These are phyloP conservation scores for Fusarium phyllophilum DNA, from an alignment of 2,329 filamentous ascomycete species.

Conservation along the genomic window DNA sequence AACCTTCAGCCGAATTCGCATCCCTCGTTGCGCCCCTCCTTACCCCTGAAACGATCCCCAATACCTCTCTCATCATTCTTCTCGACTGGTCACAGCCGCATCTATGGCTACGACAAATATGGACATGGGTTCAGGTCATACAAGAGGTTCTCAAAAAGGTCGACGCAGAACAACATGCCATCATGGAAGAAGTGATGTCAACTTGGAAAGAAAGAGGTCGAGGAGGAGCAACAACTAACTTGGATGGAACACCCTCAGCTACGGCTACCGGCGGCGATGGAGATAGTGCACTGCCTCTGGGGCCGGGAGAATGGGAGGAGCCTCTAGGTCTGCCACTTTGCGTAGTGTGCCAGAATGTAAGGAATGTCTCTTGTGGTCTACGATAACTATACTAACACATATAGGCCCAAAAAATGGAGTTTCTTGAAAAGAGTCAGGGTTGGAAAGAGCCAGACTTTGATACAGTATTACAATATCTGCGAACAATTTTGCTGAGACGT, in stretches of 20 bases:
- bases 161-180: conserved; percentile 78
- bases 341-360: conserved; percentile 94
- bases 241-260: conserved; percentile 70
- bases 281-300: conserved; percentile 78
- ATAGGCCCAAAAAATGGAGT: conserved; percentile 88
- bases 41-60: conserved; percentile 82
- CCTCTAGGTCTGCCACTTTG: conserved; percentile 86
- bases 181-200: conserved; percentile 87
- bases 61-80: conserved; percentile 90
- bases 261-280: conserved; percentile 65
- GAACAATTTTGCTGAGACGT: conserved; percentile 90
- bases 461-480: conserved; percentile 90
- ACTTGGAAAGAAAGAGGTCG: conserved; percentile 81
- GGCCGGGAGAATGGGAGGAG: conserved; percentile 93
- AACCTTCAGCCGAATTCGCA: conserved; percentile 83
- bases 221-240: conserved; percentile 68
- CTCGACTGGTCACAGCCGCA: conserved; percentile 96
- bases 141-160: conserved; percentile 79
- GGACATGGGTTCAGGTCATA: conserved; percentile 89
- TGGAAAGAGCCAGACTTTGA: conserved; percentile 99
- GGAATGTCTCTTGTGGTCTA: conserved; percentile 42
- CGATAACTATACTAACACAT: conserved; percentile 35
- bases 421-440: conserved; percentile 85
- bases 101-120: conserved; percentile 88
- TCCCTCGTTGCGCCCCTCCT: conserved; percentile 85